Conservation (phyloP, 441 rosid species). For the Populus hybrid region DNA sequence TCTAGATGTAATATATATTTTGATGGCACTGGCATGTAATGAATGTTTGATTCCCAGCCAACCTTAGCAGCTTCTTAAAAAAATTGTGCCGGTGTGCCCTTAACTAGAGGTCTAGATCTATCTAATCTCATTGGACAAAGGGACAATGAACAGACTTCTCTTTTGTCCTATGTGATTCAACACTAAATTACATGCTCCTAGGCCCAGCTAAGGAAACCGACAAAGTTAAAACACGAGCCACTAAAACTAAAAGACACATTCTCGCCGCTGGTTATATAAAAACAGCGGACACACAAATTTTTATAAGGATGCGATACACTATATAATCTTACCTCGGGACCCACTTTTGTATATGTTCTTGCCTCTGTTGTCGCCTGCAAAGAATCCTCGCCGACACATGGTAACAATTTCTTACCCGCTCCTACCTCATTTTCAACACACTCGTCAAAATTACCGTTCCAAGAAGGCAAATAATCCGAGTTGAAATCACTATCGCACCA, state of each 20-base stretch:
- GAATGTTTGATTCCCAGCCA: background rate
- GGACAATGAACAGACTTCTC: background rate
- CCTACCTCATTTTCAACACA: conserved; percentile 17
- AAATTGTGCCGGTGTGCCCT: background rate
- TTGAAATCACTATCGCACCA: conserved; percentile 86
- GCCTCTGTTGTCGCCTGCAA: conserved; percentile 25
- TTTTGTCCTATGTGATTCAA: conserved; percentile 7
- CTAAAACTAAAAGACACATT: conserved; percentile 27
- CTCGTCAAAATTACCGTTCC: conserved; percentile 28
- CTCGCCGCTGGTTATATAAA: background rate
- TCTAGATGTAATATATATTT: too few species aligned
- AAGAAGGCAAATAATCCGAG: conserved; percentile 49
- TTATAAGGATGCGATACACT: conserved; percentile 17
- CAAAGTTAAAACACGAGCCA: conserved; percentile 23
- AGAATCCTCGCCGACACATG: conserved; percentile 52
- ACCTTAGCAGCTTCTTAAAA: background rate
- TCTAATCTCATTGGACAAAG: background rate
- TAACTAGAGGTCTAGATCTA: background rate
- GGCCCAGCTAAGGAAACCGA: background rate
- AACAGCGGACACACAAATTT: conserved; percentile 35
- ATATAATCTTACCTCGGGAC: conserved; percentile 50
- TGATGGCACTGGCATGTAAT: too few species aligned
- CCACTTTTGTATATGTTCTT: conserved; percentile 32
- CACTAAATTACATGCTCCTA: background rate
- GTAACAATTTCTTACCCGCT: conserved; percentile 36